Conservation (phyloP, 1,139 yeast genomes). For the Debaryomyces udenii region DNA sequence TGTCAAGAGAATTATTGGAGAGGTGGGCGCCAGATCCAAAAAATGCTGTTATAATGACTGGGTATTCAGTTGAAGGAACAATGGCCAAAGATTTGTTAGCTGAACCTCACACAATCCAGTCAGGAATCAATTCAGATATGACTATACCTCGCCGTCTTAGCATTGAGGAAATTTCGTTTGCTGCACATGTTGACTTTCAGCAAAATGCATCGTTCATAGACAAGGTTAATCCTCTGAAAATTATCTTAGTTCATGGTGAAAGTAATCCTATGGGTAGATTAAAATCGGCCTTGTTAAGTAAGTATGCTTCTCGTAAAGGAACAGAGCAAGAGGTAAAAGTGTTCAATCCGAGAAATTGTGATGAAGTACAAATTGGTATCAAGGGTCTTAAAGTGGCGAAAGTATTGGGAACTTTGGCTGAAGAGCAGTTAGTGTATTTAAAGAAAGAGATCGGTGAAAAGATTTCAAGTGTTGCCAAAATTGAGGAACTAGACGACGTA, state of each 20-base stretch:
- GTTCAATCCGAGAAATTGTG: conserved; percentile 91
- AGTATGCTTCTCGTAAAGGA: conserved; percentile 78
- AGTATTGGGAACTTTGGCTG: conserved; percentile 79
- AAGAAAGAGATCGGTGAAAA: conserved; percentile 34
- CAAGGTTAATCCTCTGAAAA: conserved; percentile 77
- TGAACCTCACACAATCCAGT: conserved; percentile 88
- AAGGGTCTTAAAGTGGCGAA: conserved; percentile 85
- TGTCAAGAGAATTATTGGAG: conserved; percentile 86
- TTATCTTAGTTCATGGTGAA: conserved; percentile 96
- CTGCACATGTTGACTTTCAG: conserved; percentile 97
- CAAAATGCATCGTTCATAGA: conserved; percentile 93
- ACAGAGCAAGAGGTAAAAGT: conserved; percentile 92
- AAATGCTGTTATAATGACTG: conserved; percentile 85
- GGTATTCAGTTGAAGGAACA: conserved; percentile 98
- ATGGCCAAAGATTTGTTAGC: conserved; percentile 89
- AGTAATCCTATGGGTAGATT: conserved; percentile 97
- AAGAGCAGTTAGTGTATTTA: conserved; percentile 40
- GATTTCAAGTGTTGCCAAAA: conserved; percentile 19
- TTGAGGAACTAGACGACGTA: conserved; percentile 16
- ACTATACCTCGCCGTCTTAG: conserved; percentile 84
- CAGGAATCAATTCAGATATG: conserved; percentile 75
- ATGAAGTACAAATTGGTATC: conserved; percentile 72
- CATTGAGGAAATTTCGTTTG: conserved; percentile 96
- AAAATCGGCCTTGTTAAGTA: conserved; percentile 87
- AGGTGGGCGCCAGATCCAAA: conserved; percentile 98